Evolutionary conservation across 2,329 filamentous ascomycete genomes (phyloP).

Genomic region (Zasmidium citrigriseum): DNA sequence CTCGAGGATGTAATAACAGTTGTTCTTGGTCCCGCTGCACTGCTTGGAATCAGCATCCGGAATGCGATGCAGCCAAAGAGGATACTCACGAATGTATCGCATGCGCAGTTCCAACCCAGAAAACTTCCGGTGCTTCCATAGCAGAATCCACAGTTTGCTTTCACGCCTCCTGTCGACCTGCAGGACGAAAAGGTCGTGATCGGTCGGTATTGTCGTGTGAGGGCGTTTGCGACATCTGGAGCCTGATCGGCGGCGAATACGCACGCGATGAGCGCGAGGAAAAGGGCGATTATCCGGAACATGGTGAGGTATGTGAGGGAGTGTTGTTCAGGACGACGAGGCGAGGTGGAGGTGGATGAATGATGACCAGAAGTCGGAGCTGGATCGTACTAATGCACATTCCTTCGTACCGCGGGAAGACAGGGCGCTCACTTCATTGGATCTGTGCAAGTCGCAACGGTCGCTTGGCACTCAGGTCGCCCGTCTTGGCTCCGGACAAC

Average conservation of each 20-base stretch:
- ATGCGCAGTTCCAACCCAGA: conserved; percentile 13
- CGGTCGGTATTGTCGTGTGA: conserved; percentile 8
- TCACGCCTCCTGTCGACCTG: conserved; percentile 2
- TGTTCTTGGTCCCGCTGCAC: neutral
- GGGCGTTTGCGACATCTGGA: conserved; percentile 9
- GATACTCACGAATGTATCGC: conserved; percentile 8
- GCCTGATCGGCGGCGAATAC: conserved; percentile 7
- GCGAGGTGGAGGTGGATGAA: neutral
- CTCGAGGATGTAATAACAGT: neutral
- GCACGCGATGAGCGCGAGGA: conserved; percentile 4
- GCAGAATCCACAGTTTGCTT: conserved; percentile 11
- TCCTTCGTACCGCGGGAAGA: neutral
- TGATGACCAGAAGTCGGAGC: neutral
- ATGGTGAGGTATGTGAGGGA: neutral
- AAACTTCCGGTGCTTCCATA: conserved; percentile 6
- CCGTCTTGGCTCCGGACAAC: neutral
- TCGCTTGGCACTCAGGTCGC: neutral
- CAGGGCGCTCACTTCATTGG: neutral
- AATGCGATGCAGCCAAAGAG: neutral
- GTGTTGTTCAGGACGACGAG: neutral
- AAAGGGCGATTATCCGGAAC: neutral
- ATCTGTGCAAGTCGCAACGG: neutral
- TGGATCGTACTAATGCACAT: neutral
- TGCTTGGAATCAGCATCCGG: neutral
- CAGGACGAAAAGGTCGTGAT: conserved; percentile 2